Base-by-base conservation (phyloP, 441 rosid species). In the Gossypium schwendimanii region DNA sequence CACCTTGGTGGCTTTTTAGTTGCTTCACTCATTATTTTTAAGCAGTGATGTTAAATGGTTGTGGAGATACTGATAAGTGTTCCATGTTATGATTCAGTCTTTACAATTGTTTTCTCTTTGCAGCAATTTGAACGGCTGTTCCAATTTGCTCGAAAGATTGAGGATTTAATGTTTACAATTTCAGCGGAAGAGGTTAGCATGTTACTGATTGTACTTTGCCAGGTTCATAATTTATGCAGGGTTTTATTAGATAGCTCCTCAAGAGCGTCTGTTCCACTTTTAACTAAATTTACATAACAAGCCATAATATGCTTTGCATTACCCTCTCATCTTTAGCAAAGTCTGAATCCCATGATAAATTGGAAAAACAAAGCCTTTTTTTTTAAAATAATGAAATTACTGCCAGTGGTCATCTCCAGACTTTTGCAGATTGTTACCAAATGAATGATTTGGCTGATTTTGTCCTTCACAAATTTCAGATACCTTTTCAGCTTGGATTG, bases 121-220 rank as follows among this genome's bases (percentile, higher is more conserved):
- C 90, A 96, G 99, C 98, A 93, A 90, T 96, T 96, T 24, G 99
- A 96, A 76, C 83, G 93, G 49, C 94, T 93, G 76, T 95, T 95
- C 85, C 92, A 87, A 86, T 96, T 89, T 86, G 92, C 95, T 47
- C 84, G 87, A 81, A 93, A 82, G 85, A 88, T 96, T 41, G 98
- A 96, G 78, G 97, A 96, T 81, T 75, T 91, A 69, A 93, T 93
- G 97, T 91, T 86, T 81, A 93, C 99, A n/a, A 89, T 96, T 61
- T 76, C 93, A 44, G 94, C 97, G 52, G 99, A 96, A 81, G 99
- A 96, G 97, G 99, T 93, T 60, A 69, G 86, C 70, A 17, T 62
- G 12, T 69, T 52, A 65, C 52, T 62, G 23, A 23, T 66, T 59
- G 18, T 18, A n/a, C 60, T 49, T 49, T 57, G 20, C 50, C 54